Evolutionary conservation across 805 yeast species (phyloP).

Genomic region (Suhomyces sp.): DNA sequence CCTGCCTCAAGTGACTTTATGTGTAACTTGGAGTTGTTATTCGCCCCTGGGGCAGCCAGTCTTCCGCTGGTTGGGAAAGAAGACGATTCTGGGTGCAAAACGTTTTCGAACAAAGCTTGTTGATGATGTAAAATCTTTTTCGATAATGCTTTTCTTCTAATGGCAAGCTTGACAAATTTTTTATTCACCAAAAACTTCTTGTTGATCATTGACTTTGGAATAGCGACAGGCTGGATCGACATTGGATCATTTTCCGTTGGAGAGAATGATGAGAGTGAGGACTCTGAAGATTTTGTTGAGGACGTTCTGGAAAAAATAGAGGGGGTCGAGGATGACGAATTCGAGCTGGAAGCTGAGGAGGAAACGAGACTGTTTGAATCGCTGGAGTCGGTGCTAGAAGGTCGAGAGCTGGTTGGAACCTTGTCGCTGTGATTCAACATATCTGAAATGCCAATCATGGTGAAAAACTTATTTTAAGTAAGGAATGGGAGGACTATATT

Average conservation of each 20-base stretch:
- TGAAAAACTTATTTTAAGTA: background rate
- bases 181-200: slow-evolving; percentile 8
- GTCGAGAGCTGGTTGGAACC: too few relatives aligned
- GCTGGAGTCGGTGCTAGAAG: too few relatives aligned
- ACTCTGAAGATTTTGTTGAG: too few relatives aligned
- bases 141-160: slow-evolving; percentile 30
- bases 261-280: too few relatives aligned
- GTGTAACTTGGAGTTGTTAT: slow-evolving; percentile 31
- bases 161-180: slow-evolving; percentile 21
- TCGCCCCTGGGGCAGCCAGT: background rate
- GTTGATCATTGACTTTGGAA: slow-evolving; percentile 15
- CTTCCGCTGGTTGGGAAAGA: background rate
- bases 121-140: slow-evolving; percentile 11
- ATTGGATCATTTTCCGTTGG: too few relatives aligned
- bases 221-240: too few relatives aligned
- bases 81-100: too few relatives aligned
- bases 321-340: too few relatives aligned
- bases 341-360: too few relatives aligned
- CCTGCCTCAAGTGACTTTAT: slow-evolving; percentile 51
- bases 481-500: background rate
- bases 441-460: slow-evolving; percentile 19
- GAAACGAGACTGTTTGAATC: too few relatives aligned
- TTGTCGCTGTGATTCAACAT: slow-evolving; percentile 16
- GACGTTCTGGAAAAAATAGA: too few relatives aligned
- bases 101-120: background rate